Percentiles rank a stretch among this genome's conserved stretches.
Conservation (phyloP, 805 yeast genomes). For the Pichia sporocuriosa region DNA sequence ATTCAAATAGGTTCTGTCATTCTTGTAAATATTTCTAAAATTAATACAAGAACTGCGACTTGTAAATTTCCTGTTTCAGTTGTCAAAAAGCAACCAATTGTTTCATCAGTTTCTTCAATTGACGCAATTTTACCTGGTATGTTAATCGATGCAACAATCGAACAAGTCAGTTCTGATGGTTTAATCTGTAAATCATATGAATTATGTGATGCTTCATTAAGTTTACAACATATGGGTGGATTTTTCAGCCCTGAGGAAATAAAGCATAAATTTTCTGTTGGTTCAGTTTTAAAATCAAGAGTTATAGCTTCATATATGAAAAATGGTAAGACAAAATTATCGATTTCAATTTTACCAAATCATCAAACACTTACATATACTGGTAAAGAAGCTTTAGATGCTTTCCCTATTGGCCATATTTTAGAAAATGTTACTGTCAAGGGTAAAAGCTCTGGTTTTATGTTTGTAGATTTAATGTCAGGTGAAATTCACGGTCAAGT, state of each 20-base stretch:
- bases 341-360: slow-evolving; percentile 58
- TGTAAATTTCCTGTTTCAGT: slow-evolving; percentile 39
- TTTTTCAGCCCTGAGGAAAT: slow-evolving; percentile 35
- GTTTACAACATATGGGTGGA: slow-evolving; percentile 53
- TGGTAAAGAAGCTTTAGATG: slow-evolving; percentile 38
- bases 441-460: slow-evolving; percentile 51
- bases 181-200: slow-evolving; percentile 69
- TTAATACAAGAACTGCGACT: slow-evolving; percentile 52
- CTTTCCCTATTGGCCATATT: slow-evolving; percentile 74
- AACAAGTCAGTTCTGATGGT: slow-evolving; percentile 56
- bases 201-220: slow-evolving; percentile 63
- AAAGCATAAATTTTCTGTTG: slow-evolving; percentile 59
- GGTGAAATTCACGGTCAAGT: slow-evolving; percentile 57
- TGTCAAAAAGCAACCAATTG: slow-evolving; percentile 41
- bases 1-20: slow-evolving; percentile 58
- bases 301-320: slow-evolving; percentile 49
- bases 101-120: slow-evolving; percentile 57
- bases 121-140: slow-evolving; percentile 86
- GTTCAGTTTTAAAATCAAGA: slow-evolving; percentile 63
- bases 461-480: slow-evolving; percentile 52
- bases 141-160: slow-evolving; percentile 63
- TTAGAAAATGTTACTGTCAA: slow-evolving; percentile 53
- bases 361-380: slow-evolving; percentile 32
- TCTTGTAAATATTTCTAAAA: slow-evolving; percentile 49
- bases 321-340: slow-evolving; percentile 48